These are phyloP conservation scores for Pezicula neosporulosa DNA, from an alignment of 2,329 filamentous ascomycete genomes.

Conservation along the genomic window DNA sequence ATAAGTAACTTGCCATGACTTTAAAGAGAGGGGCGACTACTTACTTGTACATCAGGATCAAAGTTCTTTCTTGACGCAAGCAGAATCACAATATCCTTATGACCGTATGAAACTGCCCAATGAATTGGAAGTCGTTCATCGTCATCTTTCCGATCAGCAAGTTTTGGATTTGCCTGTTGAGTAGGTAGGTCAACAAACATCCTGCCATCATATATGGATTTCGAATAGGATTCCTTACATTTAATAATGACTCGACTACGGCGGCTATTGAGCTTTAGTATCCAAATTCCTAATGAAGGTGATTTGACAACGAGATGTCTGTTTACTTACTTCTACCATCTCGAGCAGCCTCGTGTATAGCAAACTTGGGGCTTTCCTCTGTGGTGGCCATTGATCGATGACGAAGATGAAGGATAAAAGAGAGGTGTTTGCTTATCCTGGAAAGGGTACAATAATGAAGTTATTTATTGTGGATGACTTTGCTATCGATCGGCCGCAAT, in stretches of 20 bases:
- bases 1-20: neutral
- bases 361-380: constrained; percentile 60
- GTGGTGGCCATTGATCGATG: constrained; percentile 4
- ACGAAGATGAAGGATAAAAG: neutral
- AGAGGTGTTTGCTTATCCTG: neutral
- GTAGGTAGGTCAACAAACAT: constrained; percentile 4
- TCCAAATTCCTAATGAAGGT: constrained; percentile 15
- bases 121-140: constrained; percentile 90
- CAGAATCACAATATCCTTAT: constrained; percentile 68
- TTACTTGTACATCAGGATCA: constrained; percentile 77
- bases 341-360: constrained; percentile 82
- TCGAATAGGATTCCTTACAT: constrained; percentile 41
- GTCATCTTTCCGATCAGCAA: constrained; percentile 69
- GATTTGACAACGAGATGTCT: constrained; percentile 7
- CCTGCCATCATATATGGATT: neutral
- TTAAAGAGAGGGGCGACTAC: constrained; percentile 2
- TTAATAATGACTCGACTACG: constrained; percentile 71
- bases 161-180: constrained; percentile 70
- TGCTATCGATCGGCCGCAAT: too few species aligned
- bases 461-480: too few species aligned
- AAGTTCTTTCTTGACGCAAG: constrained; percentile 70
- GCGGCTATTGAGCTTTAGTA: constrained; percentile 45
- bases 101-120: constrained; percentile 88
- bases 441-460: neutral
- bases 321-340: constrained; percentile 70